Conservation (phyloP, 192 early-diverging fungal species). For the Kickxella alabastrina region DNA sequence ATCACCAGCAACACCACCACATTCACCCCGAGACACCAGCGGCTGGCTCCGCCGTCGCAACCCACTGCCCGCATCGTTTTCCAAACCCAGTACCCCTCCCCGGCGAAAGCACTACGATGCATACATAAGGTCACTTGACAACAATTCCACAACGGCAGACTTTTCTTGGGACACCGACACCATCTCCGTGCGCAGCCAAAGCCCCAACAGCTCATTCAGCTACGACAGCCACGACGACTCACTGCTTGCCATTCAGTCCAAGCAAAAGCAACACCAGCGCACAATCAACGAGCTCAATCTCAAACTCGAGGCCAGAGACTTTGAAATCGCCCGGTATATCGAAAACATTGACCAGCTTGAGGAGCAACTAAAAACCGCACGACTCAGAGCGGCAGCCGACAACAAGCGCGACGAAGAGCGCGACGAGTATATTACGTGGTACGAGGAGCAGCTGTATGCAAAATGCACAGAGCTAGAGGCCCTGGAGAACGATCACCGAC, state of each 20-base stretch:
- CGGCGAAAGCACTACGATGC: too few relatives aligned
- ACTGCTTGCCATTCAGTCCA: slow-evolving; percentile 8
- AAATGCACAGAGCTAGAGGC: slow-evolving; percentile 10
- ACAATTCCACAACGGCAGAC: slow-evolving; percentile 2
- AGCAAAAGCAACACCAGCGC: slow-evolving; percentile 33
- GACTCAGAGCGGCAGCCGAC: slow-evolving; percentile 15
- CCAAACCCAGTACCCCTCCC: slow-evolving; percentile 11
- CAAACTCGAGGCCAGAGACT: slow-evolving; percentile 22
- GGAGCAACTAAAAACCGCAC: slow-evolving; percentile 4
- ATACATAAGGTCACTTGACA: not conserved
- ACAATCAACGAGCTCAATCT: slow-evolving; percentile 22
- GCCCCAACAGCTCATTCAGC: slow-evolving; percentile 7
- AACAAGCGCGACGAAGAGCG: not conserved
- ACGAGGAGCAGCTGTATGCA: slow-evolving; percentile 12
- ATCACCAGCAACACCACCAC: too few relatives aligned
- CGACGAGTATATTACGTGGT: not conserved
- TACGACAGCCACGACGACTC: slow-evolving; percentile 11
- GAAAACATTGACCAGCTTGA: slow-evolving; percentile 8
- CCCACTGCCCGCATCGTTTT: slow-evolving; percentile 28
- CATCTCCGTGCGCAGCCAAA: slow-evolving; percentile 8
- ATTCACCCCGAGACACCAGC: slow-evolving; percentile 7
- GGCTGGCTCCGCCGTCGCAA: slow-evolving; percentile 40
- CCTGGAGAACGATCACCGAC: slow-evolving; percentile 4
- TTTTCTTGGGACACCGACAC: slow-evolving; percentile 26
- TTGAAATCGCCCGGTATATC: slow-evolving; percentile 16